A percentile compares a stretch with the other conserved stretches of the same genome.
These are phyloP conservation scores for Aspergillus fructus DNA, from an alignment of 2,329 filamentous ascomycete species.

Conservation along the genomic window DNA sequence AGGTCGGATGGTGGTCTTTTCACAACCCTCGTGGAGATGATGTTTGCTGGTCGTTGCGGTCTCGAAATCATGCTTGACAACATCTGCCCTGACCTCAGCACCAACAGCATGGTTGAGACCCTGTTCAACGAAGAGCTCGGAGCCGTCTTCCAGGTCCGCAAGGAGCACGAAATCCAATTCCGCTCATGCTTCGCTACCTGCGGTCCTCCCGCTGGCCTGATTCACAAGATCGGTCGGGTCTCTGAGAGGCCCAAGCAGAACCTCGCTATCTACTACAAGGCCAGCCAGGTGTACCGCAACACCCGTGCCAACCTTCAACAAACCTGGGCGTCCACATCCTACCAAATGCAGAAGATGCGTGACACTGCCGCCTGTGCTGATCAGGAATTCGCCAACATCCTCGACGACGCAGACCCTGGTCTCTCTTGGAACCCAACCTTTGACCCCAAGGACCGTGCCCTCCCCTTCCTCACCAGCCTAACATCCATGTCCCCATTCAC, in stretches of 20 bases:
- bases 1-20: constrained; percentile 89
- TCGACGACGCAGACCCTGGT: constrained; percentile 75
- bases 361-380: constrained; percentile 89
- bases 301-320: constrained; percentile 74
- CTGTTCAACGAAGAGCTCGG: constrained; percentile 97
- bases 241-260: constrained; percentile 68
- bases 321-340: constrained; percentile 84
- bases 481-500: constrained; percentile 57
- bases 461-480: constrained; percentile 66
- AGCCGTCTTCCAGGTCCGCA: constrained; percentile 91
- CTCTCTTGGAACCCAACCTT: constrained; percentile 81
- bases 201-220: constrained; percentile 75
- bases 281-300: constrained; percentile 66
- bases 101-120: constrained; percentile 66
- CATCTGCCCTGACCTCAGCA: constrained; percentile 58
- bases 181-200: constrained; percentile 87
- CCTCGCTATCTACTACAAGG: constrained; percentile 71
- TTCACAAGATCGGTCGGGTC: constrained; percentile 80
- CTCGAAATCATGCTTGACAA: constrained; percentile 80
- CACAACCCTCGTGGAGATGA: constrained; percentile 92
- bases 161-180: constrained; percentile 80
- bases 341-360: constrained; percentile 84
- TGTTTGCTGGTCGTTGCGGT: constrained; percentile 92
- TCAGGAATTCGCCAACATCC: constrained; percentile 72
- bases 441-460: constrained; percentile 72